Evolutionary conservation across 106 monocot species (phyloP).

Genomic region (Phalaenopsis aphrodite): DNA sequence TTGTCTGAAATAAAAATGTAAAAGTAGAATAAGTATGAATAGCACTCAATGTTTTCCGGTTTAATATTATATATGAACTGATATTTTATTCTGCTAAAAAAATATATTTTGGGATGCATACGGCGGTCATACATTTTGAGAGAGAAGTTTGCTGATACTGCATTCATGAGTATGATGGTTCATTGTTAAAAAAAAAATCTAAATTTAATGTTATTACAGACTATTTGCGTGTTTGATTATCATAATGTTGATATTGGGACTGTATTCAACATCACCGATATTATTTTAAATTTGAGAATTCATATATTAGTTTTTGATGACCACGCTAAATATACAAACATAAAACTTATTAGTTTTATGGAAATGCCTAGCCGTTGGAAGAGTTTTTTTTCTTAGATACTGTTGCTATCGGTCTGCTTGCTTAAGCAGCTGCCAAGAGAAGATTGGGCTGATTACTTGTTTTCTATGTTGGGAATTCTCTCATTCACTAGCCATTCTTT

Average conservation of each 20-base stretch:
- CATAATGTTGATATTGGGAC: background rate
- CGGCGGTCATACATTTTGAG: background rate
- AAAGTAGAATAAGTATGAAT: background rate
- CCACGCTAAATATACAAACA: background rate
- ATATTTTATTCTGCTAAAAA: background rate
- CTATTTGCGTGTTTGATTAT: background rate
- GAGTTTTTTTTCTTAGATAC: background rate
- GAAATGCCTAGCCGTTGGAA: background rate
- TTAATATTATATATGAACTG: too few relatives aligned
- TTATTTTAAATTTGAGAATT: background rate
- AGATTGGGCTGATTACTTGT: background rate
- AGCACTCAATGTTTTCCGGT: background rate
- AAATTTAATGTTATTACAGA: background rate
- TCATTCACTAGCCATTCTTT: background rate
- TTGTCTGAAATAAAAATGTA: background rate
- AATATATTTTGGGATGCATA: background rate
- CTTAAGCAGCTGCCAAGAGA: background rate
- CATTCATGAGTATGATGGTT: background rate
- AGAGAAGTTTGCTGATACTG: background rate
- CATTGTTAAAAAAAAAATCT: background rate
- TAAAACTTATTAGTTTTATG: background rate
- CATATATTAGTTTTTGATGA: background rate
- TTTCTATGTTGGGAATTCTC: background rate
- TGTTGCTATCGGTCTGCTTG: background rate
- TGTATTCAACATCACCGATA: background rate